Percentiles rank a stretch among this genome's conserved stretches.
Conservation (phyloP, 140 eudicot species). For the Cichorium intybus region DNA sequence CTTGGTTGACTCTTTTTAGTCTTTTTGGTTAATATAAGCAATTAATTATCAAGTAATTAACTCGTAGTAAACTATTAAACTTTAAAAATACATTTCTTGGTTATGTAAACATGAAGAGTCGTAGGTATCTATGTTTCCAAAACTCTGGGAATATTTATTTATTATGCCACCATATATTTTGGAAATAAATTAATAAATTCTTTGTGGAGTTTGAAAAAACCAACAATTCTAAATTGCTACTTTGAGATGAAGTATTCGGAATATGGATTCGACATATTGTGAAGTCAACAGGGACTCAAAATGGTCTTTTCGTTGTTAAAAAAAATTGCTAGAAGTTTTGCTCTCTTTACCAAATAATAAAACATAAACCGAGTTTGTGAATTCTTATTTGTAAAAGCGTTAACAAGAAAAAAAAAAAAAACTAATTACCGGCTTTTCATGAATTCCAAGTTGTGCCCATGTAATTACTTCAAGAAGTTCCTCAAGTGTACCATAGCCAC, state of each 20-base stretch:
- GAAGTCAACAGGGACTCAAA: neutral
- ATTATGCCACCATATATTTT: neutral
- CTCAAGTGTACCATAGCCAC: constrained; percentile 81
- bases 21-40: neutral
- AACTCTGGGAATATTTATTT: neutral
- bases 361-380: too few relatives aligned
- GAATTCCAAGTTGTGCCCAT: constrained; percentile 85
- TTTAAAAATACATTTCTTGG: neutral
- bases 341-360: too few relatives aligned
- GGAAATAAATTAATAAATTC: neutral
- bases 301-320: too few relatives aligned
- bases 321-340: too few relatives aligned
- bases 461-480: constrained; percentile 80
- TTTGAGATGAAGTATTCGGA: neutral
- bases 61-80: neutral
- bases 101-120: neutral
- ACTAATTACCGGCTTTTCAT: constrained; percentile 58
- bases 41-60: neutral
- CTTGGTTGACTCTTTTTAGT: neutral
- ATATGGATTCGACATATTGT: neutral
- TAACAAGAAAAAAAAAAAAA: neutral
- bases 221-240: neutral
- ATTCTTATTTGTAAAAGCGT: neutral
- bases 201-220: neutral
- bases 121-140: neutral